phyloP scores from a whole-genome alignment of 805 yeast species.

The Suhomyces emberorum region DNA sequence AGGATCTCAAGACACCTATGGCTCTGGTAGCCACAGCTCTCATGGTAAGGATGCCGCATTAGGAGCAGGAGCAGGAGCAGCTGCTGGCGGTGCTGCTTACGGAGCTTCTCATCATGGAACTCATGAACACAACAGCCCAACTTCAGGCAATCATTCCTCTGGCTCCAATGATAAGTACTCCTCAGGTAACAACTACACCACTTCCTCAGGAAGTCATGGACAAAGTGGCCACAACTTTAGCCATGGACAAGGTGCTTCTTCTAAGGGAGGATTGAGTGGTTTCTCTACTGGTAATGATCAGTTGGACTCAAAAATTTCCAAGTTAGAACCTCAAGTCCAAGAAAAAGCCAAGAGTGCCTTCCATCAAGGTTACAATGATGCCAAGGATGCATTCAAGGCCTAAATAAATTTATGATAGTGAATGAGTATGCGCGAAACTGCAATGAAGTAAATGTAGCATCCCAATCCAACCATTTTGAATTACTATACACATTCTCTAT shows the following conservation, averaged over 20 bases:
- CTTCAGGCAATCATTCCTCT: background rate
- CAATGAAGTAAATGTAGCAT: background rate
- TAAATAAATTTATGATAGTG: slow-evolving; percentile 1
- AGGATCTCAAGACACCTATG: background rate
- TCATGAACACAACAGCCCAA: background rate
- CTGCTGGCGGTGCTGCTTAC: background rate
- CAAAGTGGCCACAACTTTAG: slow-evolving; percentile 4
- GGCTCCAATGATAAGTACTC: background rate
- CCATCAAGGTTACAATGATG: slow-evolving; percentile 39
- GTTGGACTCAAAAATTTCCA: slow-evolving; percentile 34
- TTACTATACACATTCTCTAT: background rate
- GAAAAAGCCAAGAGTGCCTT: slow-evolving; percentile 40
- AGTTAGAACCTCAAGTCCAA: slow-evolving; percentile 32
- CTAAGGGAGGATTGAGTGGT: slow-evolving; percentile 8
- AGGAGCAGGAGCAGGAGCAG: background rate
- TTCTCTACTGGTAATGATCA: slow-evolving; percentile 36
- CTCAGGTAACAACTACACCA: background rate
- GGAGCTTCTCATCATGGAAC: background rate
- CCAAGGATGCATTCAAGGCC: slow-evolving; percentile 23
- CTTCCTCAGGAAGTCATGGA: slow-evolving; percentile 7
- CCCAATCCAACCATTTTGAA: background rate
- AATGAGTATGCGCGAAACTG: background rate
- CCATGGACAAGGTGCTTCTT: slow-evolving; percentile 2
- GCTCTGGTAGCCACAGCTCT: background rate
- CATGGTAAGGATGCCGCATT: background rate